These are phyloP conservation scores for Castanopsis chinensis DNA, from an alignment of 306 rosid species.

Conservation along the genomic window DNA sequence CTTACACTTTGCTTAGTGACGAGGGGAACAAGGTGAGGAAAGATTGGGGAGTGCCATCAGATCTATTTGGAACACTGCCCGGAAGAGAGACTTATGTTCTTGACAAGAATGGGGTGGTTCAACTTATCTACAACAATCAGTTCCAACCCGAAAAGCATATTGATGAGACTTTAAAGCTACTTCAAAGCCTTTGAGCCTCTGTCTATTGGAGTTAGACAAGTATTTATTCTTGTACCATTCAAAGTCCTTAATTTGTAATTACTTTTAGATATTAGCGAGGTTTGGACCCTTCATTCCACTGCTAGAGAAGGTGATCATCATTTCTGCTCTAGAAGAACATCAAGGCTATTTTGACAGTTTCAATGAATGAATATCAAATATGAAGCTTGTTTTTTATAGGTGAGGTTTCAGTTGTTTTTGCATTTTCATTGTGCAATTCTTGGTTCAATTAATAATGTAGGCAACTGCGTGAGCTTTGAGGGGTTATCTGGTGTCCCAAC, in stretches of 20 bases:
- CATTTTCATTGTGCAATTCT: too few relatives aligned
- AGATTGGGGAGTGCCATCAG: slow-evolving; percentile 90
- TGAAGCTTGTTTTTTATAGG: not conserved
- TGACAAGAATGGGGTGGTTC: slow-evolving; percentile 90
- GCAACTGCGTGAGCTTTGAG: too few relatives aligned
- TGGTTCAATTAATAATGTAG: too few relatives aligned
- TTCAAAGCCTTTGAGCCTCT: slow-evolving; percentile 56
- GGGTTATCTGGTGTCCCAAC: too few relatives aligned
- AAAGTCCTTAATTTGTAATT: slow-evolving; percentile 9
- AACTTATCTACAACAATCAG: slow-evolving; percentile 91
- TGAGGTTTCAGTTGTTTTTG: too few relatives aligned
- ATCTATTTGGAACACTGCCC: slow-evolving; percentile 92
- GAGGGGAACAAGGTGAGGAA: slow-evolving; percentile 92
- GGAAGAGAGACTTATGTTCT: slow-evolving; percentile 95
- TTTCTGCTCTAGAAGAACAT: slow-evolving; percentile 7
- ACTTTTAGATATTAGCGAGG: slow-evolving; percentile 17
- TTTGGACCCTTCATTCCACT: slow-evolving; percentile 26
- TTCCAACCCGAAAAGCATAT: slow-evolving; percentile 98
- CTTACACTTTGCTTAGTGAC: slow-evolving; percentile 81
- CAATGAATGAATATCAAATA: not conserved
- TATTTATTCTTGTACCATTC: slow-evolving; percentile 19
- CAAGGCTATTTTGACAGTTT: not conserved
- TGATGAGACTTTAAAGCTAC: slow-evolving; percentile 88
- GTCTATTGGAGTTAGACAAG: slow-evolving; percentile 11
- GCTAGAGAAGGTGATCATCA: slow-evolving; percentile 6